Base-by-base conservation (phyloP, 2,329 filamentous ascomycete genomes). In the Annulohypoxylon truncatum region DNA sequence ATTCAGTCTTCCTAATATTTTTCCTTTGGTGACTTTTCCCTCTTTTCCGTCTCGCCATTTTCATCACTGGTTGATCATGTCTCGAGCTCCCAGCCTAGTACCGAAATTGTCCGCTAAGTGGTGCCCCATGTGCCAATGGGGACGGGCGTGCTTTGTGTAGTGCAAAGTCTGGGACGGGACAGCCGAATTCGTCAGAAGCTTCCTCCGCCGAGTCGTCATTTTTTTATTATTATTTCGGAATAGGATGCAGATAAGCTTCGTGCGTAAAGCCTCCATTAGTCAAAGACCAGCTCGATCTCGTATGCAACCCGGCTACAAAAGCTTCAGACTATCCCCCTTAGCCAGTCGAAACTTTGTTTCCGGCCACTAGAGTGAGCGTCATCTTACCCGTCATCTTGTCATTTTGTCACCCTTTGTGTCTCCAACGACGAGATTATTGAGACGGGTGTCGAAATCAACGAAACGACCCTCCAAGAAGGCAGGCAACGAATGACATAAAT, bases 201-300 rank as follows among this genome's bases (percentile, higher is more conserved):
- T 38, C 51, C 42, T 58, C 44, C 56, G 47, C 53, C 26, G 29
- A 54, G 33, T 63, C 53, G 31, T 64, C 50, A 46, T 67, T 58
- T 64, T 64, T 50, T 47, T 51, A 28, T 20, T 12, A 20, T 42
- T 42, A 20, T 42, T 47, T 28, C 18, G 42, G 40, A 56, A 53
- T 60, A 61, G 52, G 54, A 58, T 58, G 51, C 61, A 44, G 56
- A 61, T 66, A 69, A 69, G 67, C 60, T 67, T 69, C 52, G 57
- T 60, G 56, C 44, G 60, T 51, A 62, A 58, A 46, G 55, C 44
- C 35, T 53, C 31, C 47, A 35, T 61, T 53, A 31, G 29, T 31
- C 24, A 31, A 35, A 42, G 57, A 47, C 31, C 47, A 35, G 42
- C 29, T 56, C 15, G 28, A 53, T 46, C 29, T 40, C 13, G 42